Evolutionary conservation across 2,329 filamentous ascomycete genomes (phyloP), one percentile per base, ranked within the genome.

Genomic region (Venturia effusa): DNA sequence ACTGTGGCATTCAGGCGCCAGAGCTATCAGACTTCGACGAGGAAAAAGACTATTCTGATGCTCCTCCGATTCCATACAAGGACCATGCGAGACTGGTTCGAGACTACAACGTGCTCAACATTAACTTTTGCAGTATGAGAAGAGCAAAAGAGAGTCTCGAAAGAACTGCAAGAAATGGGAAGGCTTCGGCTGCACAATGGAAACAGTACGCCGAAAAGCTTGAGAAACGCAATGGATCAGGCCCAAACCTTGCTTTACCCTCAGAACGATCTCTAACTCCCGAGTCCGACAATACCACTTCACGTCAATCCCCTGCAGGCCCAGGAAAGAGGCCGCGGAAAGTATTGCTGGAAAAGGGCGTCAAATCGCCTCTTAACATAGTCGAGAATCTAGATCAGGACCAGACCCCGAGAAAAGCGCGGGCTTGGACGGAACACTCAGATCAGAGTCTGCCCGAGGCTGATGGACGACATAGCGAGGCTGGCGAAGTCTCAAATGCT

Each of bases 221-320:
- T 22, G 19, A 62, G 15, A 15, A 62, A 15, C 34, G 17, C 6
- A 32, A 7, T 22, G 17, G 22, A 37, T n/a, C 41, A 51, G 43
- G 27, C 15, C 22, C 22, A n/a, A 51, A 6, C 13, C 51, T 57
- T 10, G 27, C 27, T n/a, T 6, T 34, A 17, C 51, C 51, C 15
- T 22, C 30, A 57, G 17, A 32, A 45, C 39, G 41, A 32, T 24
- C 43, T 48, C 24, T 27, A 32, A 62, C 60, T 17, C 60, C 60
- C 17, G 60, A 51, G 5, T 41, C 34, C 10, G 34, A 45, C 15
- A 30, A 30, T 8, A 48, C 43, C 5, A 17, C 60, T 13, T 62
- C 60, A 37, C 60, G 60, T 37, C 30, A 40, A 15, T 62, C 60
- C 11, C 30, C 60, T 51, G 39, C 60, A 8, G 60, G 37, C n/a